Base-by-base conservation (phyloP, 768 basidiomycete genomes). In the Mycena alexandri region DNA sequence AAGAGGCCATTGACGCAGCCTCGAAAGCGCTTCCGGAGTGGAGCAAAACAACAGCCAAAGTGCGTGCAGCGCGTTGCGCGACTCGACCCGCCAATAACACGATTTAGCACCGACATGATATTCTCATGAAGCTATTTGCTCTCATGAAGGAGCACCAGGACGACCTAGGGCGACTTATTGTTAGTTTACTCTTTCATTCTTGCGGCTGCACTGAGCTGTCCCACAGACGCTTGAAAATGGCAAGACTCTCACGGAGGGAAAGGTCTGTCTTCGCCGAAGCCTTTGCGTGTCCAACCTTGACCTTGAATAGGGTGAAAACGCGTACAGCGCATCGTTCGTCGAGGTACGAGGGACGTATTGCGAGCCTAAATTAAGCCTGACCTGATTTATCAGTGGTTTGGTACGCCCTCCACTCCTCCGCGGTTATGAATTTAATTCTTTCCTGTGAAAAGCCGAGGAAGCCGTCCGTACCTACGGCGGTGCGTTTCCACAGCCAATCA, bases 151-250 rank as follows among this genome's bases (percentile, higher is more conserved):
- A 94, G 74, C 87, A 98, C 76, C 82, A 89, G 41, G 95, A 98
- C 41, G 98, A 99, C 76, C 83, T 99, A 42, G 88, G 89, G 3
- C 87, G 92, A 48, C 87, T 99, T 65, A 94, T 98, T 71, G 94
- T 93, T 57, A 75, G 91, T 82, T 38, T 25, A 61, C 24, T 38
- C 47, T 29, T n/a, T n/a, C n/a, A 55, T 47, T 52, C 16, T 21
- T 51, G 73, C 75, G 77, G 76, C 77, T 76, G 70, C 44, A 65
- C 50, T 42, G 54, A 57, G 42, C 51, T 25, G 36, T 65, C 61
- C 42, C 43, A 43, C 77, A 95, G 94, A 96, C 95, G 8, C 80
- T 96, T 66, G 98, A 99, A 82, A 99, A 99, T 74, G 98, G 98
- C 41, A 99, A 99, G 81, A 86, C 95, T 10, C 81, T 98, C 48